Conservation (phyloP, 495 filamentous ascomycete species). For the Aspergillus sparsus region DNA sequence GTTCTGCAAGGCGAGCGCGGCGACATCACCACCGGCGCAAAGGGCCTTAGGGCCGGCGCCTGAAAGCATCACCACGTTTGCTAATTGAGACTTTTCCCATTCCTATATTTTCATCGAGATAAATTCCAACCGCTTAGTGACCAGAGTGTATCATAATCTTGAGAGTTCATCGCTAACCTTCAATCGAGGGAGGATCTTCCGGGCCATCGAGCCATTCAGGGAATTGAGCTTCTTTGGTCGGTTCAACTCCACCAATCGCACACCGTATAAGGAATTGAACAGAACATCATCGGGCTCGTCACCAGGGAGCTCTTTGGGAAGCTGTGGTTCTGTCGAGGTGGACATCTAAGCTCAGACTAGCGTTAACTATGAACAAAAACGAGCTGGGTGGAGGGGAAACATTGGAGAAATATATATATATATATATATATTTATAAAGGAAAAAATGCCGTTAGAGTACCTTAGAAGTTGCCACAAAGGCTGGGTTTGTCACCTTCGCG, state of each 20-base stretch:
- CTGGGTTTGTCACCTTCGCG: slow-evolving; percentile 74
- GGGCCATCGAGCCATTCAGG: slow-evolving; percentile 88
- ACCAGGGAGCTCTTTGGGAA: slow-evolving; percentile 55
- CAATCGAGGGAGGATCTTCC: slow-evolving; percentile 85
- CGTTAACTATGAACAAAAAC: slow-evolving; percentile 7
- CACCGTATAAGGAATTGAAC: slow-evolving; percentile 82
- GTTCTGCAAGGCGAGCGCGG: slow-evolving; percentile 72
- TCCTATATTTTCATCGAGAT: slow-evolving; percentile 49
- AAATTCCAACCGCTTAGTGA: slow-evolving; percentile 23
- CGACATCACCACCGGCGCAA: slow-evolving; percentile 92
- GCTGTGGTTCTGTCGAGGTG: slow-evolving; percentile 35
- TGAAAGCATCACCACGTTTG: slow-evolving; percentile 90
- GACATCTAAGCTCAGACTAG: slow-evolving; percentile 55
- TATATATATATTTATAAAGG: too few relatives aligned
- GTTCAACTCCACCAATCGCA: slow-evolving; percentile 93
- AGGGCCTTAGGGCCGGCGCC: slow-evolving; percentile 82
- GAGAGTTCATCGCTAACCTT: slow-evolving; percentile 44
- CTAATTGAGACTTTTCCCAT: slow-evolving; percentile 91
- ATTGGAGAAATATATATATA: not conserved
- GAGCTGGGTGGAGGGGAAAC: not conserved
- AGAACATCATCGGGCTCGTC: slow-evolving; percentile 90
- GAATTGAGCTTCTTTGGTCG: slow-evolving; percentile 87
- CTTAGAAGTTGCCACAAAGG: slow-evolving; percentile 50
- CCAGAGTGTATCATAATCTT: not conserved
- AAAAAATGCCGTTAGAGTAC: slow-evolving; percentile 27